Evolutionary conservation across 176 grass and related monocot genomes (phyloP), one percentile per base, ranked within the genome.

Genomic region (Urochloa ruziziensis): DNA sequence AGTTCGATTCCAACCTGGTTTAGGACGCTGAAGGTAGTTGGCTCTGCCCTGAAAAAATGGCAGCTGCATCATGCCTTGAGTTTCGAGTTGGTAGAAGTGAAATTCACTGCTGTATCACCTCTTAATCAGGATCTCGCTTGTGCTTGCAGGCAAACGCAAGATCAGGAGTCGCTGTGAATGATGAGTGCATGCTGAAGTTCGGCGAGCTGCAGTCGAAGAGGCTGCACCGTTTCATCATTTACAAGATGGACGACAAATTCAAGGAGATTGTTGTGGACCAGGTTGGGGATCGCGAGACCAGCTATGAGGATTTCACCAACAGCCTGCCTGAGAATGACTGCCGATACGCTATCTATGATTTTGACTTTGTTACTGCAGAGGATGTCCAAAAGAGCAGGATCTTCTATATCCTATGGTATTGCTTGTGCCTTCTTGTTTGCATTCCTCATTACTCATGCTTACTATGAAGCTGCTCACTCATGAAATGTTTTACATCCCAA

Each of bases 371-470:
- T 18, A 94, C 94, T 13, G 61, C 70, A 18, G 92, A 94, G 90
- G 93, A 97, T 48, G 89, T 93, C n/a, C 90, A 84, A 46, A 94
- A 97, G 85, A 94, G 91, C 94, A 94, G 91, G 85, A 97, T 97
- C 36, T 97, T 88, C 85, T 97, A 92, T 68, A 92, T 94, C 53
- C 84, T 89, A 46, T 97, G 94, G 94, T 97, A 94, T 24, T 88
- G 14, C 33, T 62, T 74, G 5, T 60, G 17, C 33, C 4, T 0
- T 65, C 19, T 0, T 82, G 17, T 35, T 37, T 76, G 33, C 49
- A 46, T 17, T 51, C 33, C 42, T n/a, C 84, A 10, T 66, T 58
- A 1, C 19, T 18, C 11, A 5, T 19, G 52, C 24, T 29, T 17
- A 7, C 5, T 27, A 19, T 36, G 47, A 61, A 32, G 54, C 53